A percentile compares a stretch with the other conserved stretches of the same genome.
Evolutionary conservation across 2,329 filamentous ascomycete species (phyloP).

Genomic region (Davidsoniella australis): DNA sequence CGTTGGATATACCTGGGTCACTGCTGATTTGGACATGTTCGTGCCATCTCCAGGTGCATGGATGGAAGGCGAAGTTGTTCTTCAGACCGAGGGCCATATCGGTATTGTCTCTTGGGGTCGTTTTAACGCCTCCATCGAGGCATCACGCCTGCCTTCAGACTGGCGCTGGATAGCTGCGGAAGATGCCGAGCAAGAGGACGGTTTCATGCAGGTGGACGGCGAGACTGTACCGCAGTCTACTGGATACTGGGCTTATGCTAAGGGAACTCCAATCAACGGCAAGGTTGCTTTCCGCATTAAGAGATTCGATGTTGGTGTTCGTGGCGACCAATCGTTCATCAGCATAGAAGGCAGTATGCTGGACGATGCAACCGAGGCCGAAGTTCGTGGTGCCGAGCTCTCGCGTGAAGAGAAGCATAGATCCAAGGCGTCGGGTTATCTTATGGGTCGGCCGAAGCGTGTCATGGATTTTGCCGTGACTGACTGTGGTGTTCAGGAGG

Average conservation of each 20-base stretch:
- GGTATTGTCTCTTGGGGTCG: conserved; percentile 79
- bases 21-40: conserved; percentile 72
- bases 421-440: conserved; percentile 6
- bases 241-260: conserved; percentile 60
- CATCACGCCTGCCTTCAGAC: conserved; percentile 51
- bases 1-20: conserved; percentile 75
- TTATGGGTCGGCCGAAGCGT: conserved; percentile 3
- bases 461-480: conserved; percentile 10
- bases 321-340: conserved; percentile 61
- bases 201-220: conserved; percentile 37
- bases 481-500: conserved; percentile 9
- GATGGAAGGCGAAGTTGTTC: conserved; percentile 66
- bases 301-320: conserved; percentile 67
- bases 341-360: conserved; percentile 83
- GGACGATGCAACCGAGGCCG: conserved; percentile 45
- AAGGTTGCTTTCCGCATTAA: conserved; percentile 62
- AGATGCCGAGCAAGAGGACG: conserved; percentile 24
- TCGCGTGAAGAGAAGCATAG: conserved; percentile 7
- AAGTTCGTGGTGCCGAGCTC: conserved; percentile 29
- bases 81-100: conserved; percentile 78
- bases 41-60: conserved; percentile 54
- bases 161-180: conserved; percentile 65
- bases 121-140: conserved; percentile 79
- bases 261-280: conserved; percentile 52
- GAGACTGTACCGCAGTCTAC: neutral